These are phyloP conservation scores for Jaapia argillacea DNA, from an alignment of 768 basidiomycete genomes.

Conservation along the genomic window DNA sequence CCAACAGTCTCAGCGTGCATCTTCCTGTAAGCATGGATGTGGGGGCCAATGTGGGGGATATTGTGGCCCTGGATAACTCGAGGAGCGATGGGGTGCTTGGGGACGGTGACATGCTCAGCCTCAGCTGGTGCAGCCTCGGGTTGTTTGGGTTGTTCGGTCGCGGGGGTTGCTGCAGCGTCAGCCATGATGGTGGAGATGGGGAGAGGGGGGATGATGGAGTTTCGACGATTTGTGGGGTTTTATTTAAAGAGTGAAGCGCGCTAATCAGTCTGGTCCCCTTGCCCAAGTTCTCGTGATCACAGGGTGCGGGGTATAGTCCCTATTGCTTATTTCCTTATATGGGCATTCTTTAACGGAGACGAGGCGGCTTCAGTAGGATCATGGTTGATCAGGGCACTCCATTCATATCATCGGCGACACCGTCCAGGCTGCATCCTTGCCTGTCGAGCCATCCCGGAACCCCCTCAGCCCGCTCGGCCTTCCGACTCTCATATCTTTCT, in stretches of 20 bases:
- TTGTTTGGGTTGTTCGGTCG: not conserved
- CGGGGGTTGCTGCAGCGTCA: not conserved
- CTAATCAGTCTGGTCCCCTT: not conserved
- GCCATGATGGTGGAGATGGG: not conserved
- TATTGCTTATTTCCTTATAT: not conserved
- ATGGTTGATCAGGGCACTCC: not conserved
- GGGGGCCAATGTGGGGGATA: slow-evolving; percentile 71
- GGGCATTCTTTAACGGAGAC: not conserved
- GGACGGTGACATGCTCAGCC: not conserved
- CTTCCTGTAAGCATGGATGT: slow-evolving; percentile 59
- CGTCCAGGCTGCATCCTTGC: not conserved
- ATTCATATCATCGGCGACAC: not conserved
- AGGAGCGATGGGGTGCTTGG: slow-evolving; percentile 65
- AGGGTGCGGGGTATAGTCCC: not conserved
- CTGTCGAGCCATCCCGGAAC: not conserved
- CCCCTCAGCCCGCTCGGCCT: not conserved
- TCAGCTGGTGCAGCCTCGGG: not conserved
- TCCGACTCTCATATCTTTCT: not conserved
- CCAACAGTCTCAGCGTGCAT: slow-evolving; percentile 69
- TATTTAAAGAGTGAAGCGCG: not conserved
- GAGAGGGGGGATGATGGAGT: not conserved
- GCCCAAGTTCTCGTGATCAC: not conserved
- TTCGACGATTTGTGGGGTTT: not conserved
- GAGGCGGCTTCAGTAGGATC: not conserved
- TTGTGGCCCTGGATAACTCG: slow-evolving; percentile 56